Conservation (phyloP, 2,329 filamentous ascomycete genomes). For the Cercospora janseana region DNA sequence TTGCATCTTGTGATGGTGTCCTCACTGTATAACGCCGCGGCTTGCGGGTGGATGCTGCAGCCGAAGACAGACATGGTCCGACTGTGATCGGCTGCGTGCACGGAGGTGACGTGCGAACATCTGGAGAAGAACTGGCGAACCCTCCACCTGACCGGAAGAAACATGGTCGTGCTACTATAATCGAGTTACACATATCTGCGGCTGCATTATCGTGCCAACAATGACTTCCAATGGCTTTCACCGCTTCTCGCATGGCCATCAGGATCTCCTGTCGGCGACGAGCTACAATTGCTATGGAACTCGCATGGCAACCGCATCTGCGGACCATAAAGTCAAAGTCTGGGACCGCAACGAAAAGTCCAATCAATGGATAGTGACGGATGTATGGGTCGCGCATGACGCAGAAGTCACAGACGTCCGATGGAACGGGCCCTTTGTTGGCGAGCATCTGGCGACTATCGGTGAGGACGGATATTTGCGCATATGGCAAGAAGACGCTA, state of each 20-base stretch:
- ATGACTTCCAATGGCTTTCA: conserved; percentile 41
- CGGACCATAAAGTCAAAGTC: conserved; percentile 88
- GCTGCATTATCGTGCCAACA: conserved; percentile 13
- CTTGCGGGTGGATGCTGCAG: not conserved
- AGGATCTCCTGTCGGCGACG: conserved; percentile 77
- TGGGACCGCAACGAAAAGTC: conserved; percentile 79
- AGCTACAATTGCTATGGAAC: conserved; percentile 92
- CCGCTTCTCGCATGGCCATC: conserved; percentile 71
- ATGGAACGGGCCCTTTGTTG: conserved; percentile 89
- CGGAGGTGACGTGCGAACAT: conserved; percentile 7
- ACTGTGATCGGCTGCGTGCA: not conserved
- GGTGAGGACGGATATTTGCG: conserved; percentile 87
- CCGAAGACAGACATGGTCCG: not conserved
- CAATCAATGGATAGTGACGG: conserved; percentile 73
- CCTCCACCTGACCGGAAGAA: conserved; percentile 1
- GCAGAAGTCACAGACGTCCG: conserved; percentile 88
- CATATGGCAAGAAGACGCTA: conserved; percentile 88
- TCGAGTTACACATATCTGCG: conserved; percentile 8
- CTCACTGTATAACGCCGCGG: not conserved
- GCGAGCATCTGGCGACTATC: conserved; percentile 83
- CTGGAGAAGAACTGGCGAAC: conserved; percentile 6
- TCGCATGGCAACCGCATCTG: conserved; percentile 84
- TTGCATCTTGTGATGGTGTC: not conserved
- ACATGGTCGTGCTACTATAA: conserved; percentile 12
- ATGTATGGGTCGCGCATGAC: conserved; percentile 87